Conservation (phyloP, 2,329 filamentous ascomycete species). For the Xylaria sp. region DNA sequence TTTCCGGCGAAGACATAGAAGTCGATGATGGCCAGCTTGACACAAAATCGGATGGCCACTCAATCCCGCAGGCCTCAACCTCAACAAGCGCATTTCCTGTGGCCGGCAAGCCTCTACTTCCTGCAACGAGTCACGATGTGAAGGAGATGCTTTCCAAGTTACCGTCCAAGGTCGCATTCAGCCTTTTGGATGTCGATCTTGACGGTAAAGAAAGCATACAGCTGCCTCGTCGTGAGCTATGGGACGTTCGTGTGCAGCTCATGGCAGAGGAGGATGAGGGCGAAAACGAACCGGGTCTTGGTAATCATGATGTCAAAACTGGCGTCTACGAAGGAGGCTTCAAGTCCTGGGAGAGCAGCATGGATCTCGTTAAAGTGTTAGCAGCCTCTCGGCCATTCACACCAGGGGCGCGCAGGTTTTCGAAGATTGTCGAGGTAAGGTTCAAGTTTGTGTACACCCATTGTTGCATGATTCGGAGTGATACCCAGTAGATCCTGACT, state of each 20-base stretch:
- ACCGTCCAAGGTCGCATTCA: conserved; percentile 80
- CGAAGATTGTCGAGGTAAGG: conserved; percentile 66
- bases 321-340: conserved; percentile 89
- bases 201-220: conserved; percentile 65
- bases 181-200: conserved; percentile 68
- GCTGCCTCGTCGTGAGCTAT: conserved; percentile 80
- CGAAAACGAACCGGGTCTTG: conserved; percentile 62
- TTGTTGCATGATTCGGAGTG: conserved; percentile 25
- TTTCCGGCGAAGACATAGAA: conserved; percentile 73
- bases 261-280: conserved; percentile 75
- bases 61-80: conserved; percentile 44
- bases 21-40: conserved; percentile 53
- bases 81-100: conserved; percentile 68
- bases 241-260: conserved; percentile 83
- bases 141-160: conserved; percentile 65
- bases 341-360: conserved; percentile 89
- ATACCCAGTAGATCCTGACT: conserved; percentile 44
- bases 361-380: conserved; percentile 80
- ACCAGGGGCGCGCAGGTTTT: conserved; percentile 50
- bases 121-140: conserved; percentile 64
- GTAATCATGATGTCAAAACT: conserved; percentile 79
- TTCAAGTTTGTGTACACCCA: conserved; percentile 21
- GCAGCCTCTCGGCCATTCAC: conserved; percentile 55
- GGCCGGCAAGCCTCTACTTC: conserved; percentile 68
- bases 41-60: conserved; percentile 33